Percentiles rank a stretch among this genome's conserved stretches.
Evolutionary conservation across 2,329 filamentous ascomycete species (phyloP).

Genomic region (Cercospora canescens): DNA sequence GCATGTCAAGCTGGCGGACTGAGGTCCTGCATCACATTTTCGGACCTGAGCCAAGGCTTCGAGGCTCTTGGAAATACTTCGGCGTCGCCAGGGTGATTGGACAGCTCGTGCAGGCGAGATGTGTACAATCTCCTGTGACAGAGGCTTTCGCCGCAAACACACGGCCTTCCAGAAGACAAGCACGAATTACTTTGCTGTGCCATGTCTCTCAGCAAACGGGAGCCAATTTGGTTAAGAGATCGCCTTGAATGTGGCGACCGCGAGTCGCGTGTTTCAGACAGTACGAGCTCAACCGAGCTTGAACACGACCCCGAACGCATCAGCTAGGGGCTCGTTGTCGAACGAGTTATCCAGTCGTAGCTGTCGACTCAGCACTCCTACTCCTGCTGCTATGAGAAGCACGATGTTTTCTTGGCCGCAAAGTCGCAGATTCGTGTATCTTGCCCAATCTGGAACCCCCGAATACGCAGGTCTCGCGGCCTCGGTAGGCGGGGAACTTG

Average conservation of each 20-base stretch:
- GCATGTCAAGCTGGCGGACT: neutral
- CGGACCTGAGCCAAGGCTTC: neutral
- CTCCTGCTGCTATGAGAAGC: neutral
- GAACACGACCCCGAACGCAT: neutral
- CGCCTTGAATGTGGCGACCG: neutral
- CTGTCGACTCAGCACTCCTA: neutral
- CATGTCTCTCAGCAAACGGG: neutral
- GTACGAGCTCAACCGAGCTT: neutral
- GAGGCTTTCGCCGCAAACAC: neutral
- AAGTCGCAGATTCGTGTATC: neutral
- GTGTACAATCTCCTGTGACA: neutral
- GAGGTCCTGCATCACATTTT: neutral
- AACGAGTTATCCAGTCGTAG: neutral
- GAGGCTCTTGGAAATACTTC: neutral
- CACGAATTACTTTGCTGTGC: neutral
- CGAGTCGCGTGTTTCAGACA: neutral
- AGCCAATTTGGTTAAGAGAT: neutral
- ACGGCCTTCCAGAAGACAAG: neutral
- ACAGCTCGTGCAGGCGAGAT: neutral
- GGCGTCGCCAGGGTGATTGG: neutral
- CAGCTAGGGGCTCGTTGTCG: neutral
- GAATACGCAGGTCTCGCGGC: neutral
- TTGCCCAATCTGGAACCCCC: neutral
- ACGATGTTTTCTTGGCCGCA: neutral
- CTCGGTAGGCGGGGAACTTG: neutral